These are phyloP conservation scores for Blastobotrys petasosporus DNA, from an alignment of 1,139 yeast species.

Conservation along the genomic window DNA sequence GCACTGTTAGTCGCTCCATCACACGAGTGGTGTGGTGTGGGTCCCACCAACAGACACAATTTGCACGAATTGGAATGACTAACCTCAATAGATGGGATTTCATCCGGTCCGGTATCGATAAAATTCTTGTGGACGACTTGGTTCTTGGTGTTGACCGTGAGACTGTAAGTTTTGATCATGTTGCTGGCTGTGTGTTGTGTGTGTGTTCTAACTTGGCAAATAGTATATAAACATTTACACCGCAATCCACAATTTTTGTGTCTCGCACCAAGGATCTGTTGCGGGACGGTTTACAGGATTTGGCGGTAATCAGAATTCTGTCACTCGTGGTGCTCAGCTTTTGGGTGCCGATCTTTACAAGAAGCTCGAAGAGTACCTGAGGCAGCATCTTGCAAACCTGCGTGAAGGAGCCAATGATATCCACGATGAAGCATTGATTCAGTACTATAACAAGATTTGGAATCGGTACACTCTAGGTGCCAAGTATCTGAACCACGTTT, in stretches of 20 bases:
- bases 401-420: slow-evolving; percentile 21
- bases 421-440: slow-evolving; percentile 60
- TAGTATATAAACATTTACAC: slow-evolving; percentile 39
- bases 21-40: not conserved
- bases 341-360: slow-evolving; percentile 88
- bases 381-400: slow-evolving; percentile 51
- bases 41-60: no score
- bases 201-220: not conserved
- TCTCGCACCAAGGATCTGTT: slow-evolving; percentile 59
- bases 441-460: slow-evolving; percentile 86
- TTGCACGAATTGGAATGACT: no score
- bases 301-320: slow-evolving; percentile 9
- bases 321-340: slow-evolving; percentile 38
- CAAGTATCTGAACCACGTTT: slow-evolving; percentile 83
- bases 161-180: slow-evolving; percentile 25
- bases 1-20: not conserved
- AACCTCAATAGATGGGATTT: slow-evolving; percentile 38
- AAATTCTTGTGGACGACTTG: slow-evolving; percentile 35
- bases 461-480: slow-evolving; percentile 88
- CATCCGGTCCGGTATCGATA: slow-evolving; percentile 36
- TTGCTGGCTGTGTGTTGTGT: not conserved
- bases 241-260: slow-evolving; percentile 91
- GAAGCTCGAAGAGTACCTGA: slow-evolving; percentile 61
- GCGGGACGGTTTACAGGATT: slow-evolving; percentile 10
- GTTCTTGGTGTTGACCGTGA: slow-evolving; percentile 34